Evolutionary conservation across 1,284 basidiomycete genomes (phyloP).

Genomic region (Trametes sp.): DNA sequence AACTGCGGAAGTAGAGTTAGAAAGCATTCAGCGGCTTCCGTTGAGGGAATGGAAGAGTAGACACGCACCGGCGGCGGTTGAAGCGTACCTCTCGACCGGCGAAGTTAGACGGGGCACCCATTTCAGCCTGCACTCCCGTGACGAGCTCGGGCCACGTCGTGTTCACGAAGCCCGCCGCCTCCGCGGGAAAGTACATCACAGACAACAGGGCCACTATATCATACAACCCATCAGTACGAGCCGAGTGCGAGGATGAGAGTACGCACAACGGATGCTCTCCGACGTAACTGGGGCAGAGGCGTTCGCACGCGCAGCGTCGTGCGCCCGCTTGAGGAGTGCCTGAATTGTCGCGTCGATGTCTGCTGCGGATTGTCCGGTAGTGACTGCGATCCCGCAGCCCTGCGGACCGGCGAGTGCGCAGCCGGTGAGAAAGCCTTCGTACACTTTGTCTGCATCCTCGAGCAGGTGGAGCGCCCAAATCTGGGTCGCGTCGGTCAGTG

Average conservation of each 20-base stretch:
- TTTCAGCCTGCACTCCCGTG: neutral
- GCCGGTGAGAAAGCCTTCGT: constrained; percentile 16
- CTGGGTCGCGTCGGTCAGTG: neutral
- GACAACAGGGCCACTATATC: neutral
- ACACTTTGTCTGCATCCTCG: constrained; percentile 13
- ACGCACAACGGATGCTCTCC: constrained; percentile 9
- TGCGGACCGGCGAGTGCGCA: constrained; percentile 23
- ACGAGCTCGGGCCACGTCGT: constrained; percentile 10
- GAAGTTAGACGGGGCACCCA: neutral
- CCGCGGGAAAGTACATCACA: constrained; percentile 5
- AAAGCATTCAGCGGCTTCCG: too few relatives aligned
- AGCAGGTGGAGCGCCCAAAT: constrained; percentile 1
- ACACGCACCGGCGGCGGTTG: neutral
- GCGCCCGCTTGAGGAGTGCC: constrained; percentile 7
- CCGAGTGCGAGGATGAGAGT: too few relatives aligned
- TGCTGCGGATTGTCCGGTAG: neutral
- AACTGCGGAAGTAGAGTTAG: neutral
- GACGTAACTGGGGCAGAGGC: constrained; percentile 14
- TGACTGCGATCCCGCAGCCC: constrained; percentile 7
- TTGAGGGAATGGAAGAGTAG: neutral
- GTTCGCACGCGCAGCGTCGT: constrained; percentile 5
- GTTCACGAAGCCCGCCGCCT: constrained; percentile 11
- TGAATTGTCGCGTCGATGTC: constrained; percentile 18
- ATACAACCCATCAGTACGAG: neutral
- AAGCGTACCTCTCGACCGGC: neutral